phyloP scores from a whole-genome alignment of 345 rosid genomes.

The Draba incana region DNA sequence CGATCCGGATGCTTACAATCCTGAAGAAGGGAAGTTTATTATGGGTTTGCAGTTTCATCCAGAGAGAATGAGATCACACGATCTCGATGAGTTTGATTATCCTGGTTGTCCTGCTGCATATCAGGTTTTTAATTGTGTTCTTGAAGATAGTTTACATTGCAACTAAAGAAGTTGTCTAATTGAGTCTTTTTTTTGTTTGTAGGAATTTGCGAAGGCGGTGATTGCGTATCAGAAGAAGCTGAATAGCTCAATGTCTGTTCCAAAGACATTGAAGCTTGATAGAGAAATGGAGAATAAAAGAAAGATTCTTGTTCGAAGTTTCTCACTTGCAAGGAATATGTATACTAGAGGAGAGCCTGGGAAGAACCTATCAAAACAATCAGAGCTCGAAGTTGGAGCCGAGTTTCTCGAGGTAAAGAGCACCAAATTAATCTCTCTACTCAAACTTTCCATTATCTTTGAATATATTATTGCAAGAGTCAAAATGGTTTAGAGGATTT shows the following conservation, averaged over 20 bases:
- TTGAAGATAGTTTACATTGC: conserved; percentile 1
- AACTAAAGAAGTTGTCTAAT: neutral
- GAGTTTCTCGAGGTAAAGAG: conserved; percentile 73
- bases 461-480: conserved; percentile 10
- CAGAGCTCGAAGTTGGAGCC: conserved; percentile 69
- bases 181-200: conserved; percentile 21
- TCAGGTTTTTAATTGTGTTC: conserved; percentile 47
- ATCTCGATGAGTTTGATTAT: conserved; percentile 58
- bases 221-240: conserved; percentile 79
- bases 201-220: conserved; percentile 93
- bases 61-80: conserved; percentile 61
- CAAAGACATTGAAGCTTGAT: conserved; percentile 52
- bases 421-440: neutral
- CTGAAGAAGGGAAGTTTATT: conserved; percentile 65
- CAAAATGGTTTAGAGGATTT: conserved; percentile 18
- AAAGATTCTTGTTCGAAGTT: conserved; percentile 60
- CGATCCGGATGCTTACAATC: conserved; percentile 65
- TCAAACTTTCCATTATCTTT: conserved; percentile 8
- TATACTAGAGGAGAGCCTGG: conserved; percentile 49
- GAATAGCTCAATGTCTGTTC: conserved; percentile 47
- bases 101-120: conserved; percentile 69
- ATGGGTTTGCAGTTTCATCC: conserved; percentile 79
- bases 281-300: conserved; percentile 68
- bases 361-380: conserved; percentile 52
- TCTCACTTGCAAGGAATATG: conserved; percentile 70